A percentile compares a stretch with the other conserved stretches of the same genome.
Conservation (phyloP, 2,329 filamentous ascomycete genomes). For the Arthrobotrys sinensis region DNA sequence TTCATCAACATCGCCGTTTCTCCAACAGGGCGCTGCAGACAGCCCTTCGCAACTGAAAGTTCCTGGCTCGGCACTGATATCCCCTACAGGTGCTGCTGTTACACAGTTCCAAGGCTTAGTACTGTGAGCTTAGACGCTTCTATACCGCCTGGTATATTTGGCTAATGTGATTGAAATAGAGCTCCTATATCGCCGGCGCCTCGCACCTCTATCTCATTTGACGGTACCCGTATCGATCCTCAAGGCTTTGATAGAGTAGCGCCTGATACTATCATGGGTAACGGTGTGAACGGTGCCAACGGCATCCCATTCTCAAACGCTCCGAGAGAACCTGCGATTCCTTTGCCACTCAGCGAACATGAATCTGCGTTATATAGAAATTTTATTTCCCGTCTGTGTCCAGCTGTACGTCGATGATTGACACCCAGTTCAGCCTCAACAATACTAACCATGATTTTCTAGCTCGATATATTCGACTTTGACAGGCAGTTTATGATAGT, state of each 20-base stretch:
- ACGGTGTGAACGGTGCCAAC: constrained; percentile 47
- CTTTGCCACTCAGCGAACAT: constrained; percentile 56
- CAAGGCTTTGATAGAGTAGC: constrained; percentile 64
- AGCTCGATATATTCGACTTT: constrained; percentile 61
- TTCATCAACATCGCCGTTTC: constrained; percentile 45
- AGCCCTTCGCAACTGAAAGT: constrained; percentile 56
- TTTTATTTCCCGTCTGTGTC: constrained; percentile 52
- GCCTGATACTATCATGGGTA: constrained; percentile 64
- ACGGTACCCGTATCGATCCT: constrained; percentile 52
- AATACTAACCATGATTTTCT: constrained; percentile 14
- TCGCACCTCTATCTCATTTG: constrained; percentile 56
- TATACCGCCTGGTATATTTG: constrained; percentile 1
- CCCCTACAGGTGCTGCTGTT: constrained; percentile 61
- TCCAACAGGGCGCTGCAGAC: constrained; percentile 40
- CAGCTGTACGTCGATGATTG: constrained; percentile 34
- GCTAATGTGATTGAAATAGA: constrained; percentile 62
- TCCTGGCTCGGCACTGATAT: constrained; percentile 53
- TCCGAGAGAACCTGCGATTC: constrained; percentile 37
- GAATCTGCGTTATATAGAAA: constrained; percentile 54
- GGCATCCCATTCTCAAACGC: constrained; percentile 38
- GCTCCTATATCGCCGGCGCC: constrained; percentile 63
- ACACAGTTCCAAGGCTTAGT: constrained; percentile 63
- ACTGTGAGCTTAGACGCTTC: constrained; percentile 56
- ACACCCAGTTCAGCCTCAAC: background rate
- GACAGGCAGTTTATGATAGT: constrained; percentile 55